Percentiles rank a stretch among this genome's conserved stretches.
These are phyloP conservation scores for Lathyrus sativus DNA, from an alignment of 306 rosid species.

Conservation along the genomic window DNA sequence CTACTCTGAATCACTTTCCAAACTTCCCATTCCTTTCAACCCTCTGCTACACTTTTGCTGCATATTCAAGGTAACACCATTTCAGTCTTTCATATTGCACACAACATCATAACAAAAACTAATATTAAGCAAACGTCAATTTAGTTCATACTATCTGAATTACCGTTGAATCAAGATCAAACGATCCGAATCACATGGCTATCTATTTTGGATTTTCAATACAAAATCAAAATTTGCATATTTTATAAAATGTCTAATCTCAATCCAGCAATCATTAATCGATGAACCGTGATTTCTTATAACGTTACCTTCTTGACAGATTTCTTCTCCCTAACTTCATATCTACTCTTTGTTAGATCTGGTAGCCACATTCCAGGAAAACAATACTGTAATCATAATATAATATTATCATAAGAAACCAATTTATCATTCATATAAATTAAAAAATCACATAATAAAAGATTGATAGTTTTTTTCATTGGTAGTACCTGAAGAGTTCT, in stretches of 20 bases:
- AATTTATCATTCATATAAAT: not conserved
- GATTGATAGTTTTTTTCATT: not conserved
- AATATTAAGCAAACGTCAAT: no score
- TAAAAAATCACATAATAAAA: not conserved
- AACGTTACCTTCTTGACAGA: conserved; percentile 65
- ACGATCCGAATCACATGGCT: not conserved
- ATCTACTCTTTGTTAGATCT: conserved; percentile 71
- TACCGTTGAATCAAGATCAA: not conserved
- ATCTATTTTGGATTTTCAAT: no score
- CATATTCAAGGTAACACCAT: conserved; percentile 34
- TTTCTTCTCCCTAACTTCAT: conserved; percentile 81
- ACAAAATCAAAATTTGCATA: not conserved
- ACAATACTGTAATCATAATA: conserved; percentile 58
- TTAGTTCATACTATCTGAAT: not conserved
- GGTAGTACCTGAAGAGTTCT: conserved; percentile 56
- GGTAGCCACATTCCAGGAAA: conserved; percentile 82
- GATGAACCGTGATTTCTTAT: no score
- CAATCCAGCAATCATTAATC: not conserved
- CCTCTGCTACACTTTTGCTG: conserved; percentile 79
- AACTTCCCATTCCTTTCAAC: conserved; percentile 64
- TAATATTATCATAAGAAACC: conserved; percentile 5
- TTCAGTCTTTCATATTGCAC: conserved; percentile 10
- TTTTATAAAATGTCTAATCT: not conserved
- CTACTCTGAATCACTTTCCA: conserved; percentile 40
- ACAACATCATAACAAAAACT: not conserved